A percentile compares a stretch with the other conserved stretches of the same genome.
phyloP scores from a whole-genome alignment of 225 moss, liverwort and hornwort species.

The Marchantia paleacea region DNA sequence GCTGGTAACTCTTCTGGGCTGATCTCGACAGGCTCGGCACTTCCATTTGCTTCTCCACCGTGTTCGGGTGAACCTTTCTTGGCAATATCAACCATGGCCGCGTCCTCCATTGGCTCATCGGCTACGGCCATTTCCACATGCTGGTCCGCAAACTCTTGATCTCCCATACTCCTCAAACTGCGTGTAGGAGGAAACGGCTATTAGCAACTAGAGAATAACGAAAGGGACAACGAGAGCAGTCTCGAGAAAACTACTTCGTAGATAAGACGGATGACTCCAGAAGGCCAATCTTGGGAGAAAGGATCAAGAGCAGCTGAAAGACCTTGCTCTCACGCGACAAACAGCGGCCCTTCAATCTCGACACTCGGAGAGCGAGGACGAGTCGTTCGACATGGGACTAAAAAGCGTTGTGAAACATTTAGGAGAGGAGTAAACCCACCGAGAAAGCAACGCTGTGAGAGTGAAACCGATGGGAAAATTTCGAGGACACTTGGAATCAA shows the following conservation, averaged over 20 bases:
- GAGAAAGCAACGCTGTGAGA: not conserved
- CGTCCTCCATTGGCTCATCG: constrained; percentile 61
- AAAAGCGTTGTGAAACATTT: not conserved
- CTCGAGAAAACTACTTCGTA: not conserved
- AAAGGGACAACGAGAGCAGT: not conserved
- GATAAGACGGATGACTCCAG: not conserved
- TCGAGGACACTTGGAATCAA: not conserved
- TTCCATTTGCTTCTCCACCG: constrained; percentile 61
- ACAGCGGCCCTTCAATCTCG: not conserved
- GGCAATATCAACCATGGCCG: constrained; percentile 14
- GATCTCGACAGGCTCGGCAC: constrained; percentile 27
- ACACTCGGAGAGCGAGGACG: not conserved
- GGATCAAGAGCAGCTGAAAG: not conserved
- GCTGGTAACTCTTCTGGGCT: constrained; percentile 32
- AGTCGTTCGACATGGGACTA: not conserved
- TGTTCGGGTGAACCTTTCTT: constrained; percentile 26
- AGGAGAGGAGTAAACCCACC: not conserved
- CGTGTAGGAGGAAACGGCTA: not conserved
- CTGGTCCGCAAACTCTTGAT: constrained; percentile 28
- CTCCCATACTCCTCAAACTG: constrained; percentile 30
- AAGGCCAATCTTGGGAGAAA: not conserved
- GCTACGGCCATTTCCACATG: constrained; percentile 24
- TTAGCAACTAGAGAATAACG: not conserved
- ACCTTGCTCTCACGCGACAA: not conserved
- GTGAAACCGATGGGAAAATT: not conserved